These are phyloP conservation scores for Claviceps pusilla DNA, from an alignment of 2,329 filamentous ascomycete genomes.

Conservation along the genomic window DNA sequence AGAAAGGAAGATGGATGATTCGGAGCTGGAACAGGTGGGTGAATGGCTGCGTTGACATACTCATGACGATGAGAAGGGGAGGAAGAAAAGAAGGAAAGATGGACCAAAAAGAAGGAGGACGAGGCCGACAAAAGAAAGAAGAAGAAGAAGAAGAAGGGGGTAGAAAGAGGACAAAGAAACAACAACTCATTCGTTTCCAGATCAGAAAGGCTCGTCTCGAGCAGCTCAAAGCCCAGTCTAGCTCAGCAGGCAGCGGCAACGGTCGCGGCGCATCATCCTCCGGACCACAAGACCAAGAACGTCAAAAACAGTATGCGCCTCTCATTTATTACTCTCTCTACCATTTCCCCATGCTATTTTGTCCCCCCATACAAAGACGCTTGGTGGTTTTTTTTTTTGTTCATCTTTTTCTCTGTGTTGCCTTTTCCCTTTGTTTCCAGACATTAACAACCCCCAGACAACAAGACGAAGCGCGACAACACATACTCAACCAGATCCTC, in stretches of 20 bases:
- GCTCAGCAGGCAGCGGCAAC: constrained; percentile 25
- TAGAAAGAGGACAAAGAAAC: background rate
- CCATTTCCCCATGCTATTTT: no score
- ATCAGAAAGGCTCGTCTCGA: constrained; percentile 85
- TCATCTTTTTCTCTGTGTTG: background rate
- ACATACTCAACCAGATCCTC: constrained; percentile 82
- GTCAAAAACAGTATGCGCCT: constrained; percentile 34
- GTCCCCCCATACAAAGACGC: no score
- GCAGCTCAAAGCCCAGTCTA: constrained; percentile 68
- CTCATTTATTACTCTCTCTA: no score
- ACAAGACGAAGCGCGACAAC: constrained; percentile 54
- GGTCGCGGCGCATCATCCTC: constrained; percentile 20
- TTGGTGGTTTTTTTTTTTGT: no score
- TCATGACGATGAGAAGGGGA: no score
- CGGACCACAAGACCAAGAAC: constrained; percentile 38
- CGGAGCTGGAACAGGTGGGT: constrained; percentile 27
- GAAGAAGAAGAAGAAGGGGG: background rate
- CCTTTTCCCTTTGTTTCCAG: no score
- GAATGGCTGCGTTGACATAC: background rate
- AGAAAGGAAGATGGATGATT: constrained; percentile 25
- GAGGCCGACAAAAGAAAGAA: background rate
- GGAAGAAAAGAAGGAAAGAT: background rate
- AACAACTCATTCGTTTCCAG: constrained; percentile 25
- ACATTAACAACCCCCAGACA: constrained; percentile 17
- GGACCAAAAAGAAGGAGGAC: background rate